phyloP scores from a whole-genome alignment of 2,329 filamentous ascomycete species.

The Penicillium brevicompactum region DNA sequence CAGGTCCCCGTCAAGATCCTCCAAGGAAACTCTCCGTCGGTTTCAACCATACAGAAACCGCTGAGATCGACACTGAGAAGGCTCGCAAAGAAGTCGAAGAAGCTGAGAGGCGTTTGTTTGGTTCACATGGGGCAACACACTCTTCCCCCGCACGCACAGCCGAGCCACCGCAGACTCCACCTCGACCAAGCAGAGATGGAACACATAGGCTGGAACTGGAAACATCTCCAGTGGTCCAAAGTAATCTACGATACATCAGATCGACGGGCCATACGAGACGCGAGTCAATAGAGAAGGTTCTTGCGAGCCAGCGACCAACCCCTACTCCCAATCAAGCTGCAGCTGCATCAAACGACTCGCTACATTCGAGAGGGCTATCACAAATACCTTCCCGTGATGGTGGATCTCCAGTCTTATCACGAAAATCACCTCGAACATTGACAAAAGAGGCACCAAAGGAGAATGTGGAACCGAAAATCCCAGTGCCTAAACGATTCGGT shows the following conservation, averaged over 20 bases:
- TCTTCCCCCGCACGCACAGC: conserved; percentile 27
- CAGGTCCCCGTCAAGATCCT: conserved; percentile 57
- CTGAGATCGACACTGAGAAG: conserved; percentile 23
- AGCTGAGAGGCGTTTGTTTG: conserved; percentile 22
- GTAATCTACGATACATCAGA: conserved; percentile 54
- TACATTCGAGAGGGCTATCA: conserved; percentile 35
- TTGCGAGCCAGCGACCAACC: conserved; percentile 34
- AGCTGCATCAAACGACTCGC: conserved; percentile 41
- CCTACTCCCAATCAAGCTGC: conserved; percentile 34
- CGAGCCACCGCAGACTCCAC: conserved; percentile 50
- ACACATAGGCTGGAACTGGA: conserved; percentile 62
- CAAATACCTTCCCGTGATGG: conserved; percentile 36
- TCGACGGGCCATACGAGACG: conserved; percentile 54
- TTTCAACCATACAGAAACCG: conserved; percentile 40
- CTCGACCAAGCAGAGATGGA: conserved; percentile 69
- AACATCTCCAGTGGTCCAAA: conserved; percentile 58
- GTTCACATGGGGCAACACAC: conserved; percentile 18
- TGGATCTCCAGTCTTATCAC: conserved; percentile 32
- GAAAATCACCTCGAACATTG: conserved; percentile 41
- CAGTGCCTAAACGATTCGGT: conserved; percentile 67
- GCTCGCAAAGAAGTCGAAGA: conserved; percentile 38
- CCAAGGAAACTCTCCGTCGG: conserved; percentile 65
- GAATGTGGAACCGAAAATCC: conserved; percentile 31
- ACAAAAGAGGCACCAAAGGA: conserved; percentile 30
- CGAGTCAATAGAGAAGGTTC: conserved; percentile 50